Conservation (phyloP, 495 filamentous ascomycete genomes). For the Lepidopterella palustris region DNA sequence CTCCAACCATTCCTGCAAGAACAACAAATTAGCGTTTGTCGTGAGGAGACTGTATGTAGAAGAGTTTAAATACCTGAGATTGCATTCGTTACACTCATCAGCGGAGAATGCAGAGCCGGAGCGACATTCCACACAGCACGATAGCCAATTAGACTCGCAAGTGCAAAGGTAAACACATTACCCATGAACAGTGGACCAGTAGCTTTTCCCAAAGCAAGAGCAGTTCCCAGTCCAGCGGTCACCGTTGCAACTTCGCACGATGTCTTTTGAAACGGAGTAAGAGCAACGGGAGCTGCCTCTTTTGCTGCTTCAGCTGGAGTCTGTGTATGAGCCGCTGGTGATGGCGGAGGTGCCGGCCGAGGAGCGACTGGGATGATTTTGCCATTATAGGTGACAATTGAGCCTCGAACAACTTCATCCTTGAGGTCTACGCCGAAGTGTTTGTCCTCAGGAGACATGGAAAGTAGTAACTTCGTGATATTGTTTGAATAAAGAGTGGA, state of each 20-base stretch:
- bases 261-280: slow-evolving; percentile 72
- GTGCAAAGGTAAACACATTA: slow-evolving; percentile 70
- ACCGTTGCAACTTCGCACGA: slow-evolving; percentile 62
- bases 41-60: not conserved
- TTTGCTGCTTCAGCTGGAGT: slow-evolving; percentile 46
- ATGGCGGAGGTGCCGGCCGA: slow-evolving; percentile 60
- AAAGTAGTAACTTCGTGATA: slow-evolving; percentile 73
- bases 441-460: slow-evolving; percentile 64
- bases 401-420: slow-evolving; percentile 73
- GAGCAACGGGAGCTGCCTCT: slow-evolving; percentile 45
- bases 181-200: slow-evolving; percentile 75
- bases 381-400: slow-evolving; percentile 69
- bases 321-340: slow-evolving; percentile 44
- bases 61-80: slow-evolving; percentile 55
- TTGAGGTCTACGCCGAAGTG: slow-evolving; percentile 66
- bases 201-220: slow-evolving; percentile 64
- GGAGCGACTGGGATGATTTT: slow-evolving; percentile 66
- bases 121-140: slow-evolving; percentile 73
- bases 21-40: not conserved
- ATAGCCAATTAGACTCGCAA: slow-evolving; percentile 74
- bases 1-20: slow-evolving; percentile 53
- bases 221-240: slow-evolving; percentile 65
- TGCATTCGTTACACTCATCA: slow-evolving; percentile 84
- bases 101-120: slow-evolving; percentile 69
- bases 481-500: slow-evolving; percentile 84